Conservation (phyloP, 1,139 yeast species). For the Pichia sp. region DNA sequence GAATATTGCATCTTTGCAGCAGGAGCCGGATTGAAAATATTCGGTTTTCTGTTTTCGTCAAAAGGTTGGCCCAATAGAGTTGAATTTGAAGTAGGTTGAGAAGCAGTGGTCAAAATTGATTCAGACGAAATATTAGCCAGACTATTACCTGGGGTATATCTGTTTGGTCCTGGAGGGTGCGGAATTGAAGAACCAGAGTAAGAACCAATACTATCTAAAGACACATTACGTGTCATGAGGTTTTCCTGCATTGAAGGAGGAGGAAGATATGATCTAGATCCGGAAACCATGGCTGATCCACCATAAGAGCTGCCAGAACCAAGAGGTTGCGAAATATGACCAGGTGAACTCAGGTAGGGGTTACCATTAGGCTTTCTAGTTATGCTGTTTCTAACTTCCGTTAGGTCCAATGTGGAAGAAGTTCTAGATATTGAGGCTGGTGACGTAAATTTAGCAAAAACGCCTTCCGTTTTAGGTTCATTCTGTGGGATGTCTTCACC, state of each 20-base stretch:
- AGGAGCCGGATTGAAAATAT: background rate
- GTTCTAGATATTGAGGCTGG: slow-evolving; percentile 53
- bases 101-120: slow-evolving; percentile 22
- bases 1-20: background rate
- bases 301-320: slow-evolving; percentile 1
- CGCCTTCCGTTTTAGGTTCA: slow-evolving; percentile 43
- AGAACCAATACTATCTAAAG: background rate
- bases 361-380: background rate
- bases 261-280: background rate
- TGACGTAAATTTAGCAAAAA: slow-evolving; percentile 64
- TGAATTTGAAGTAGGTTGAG: slow-evolving; percentile 4
- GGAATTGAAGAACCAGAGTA: background rate
- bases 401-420: slow-evolving; percentile 46
- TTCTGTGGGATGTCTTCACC: slow-evolving; percentile 59
- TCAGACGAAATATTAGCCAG: slow-evolving; percentile 6
- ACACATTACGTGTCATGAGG: background rate
- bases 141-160: slow-evolving; percentile 9
- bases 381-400: slow-evolving; percentile 10
- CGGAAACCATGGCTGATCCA: background rate
- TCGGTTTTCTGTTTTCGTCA: background rate
- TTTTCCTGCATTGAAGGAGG: slow-evolving; percentile 5
- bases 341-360: background rate
- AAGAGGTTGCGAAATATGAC: background rate
- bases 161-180: background rate
- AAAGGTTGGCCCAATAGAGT: background rate